Evolutionary conservation across 257 asterid genomes (phyloP), one percentile per base, ranked within the genome.

Genomic region (Lantana camara): DNA sequence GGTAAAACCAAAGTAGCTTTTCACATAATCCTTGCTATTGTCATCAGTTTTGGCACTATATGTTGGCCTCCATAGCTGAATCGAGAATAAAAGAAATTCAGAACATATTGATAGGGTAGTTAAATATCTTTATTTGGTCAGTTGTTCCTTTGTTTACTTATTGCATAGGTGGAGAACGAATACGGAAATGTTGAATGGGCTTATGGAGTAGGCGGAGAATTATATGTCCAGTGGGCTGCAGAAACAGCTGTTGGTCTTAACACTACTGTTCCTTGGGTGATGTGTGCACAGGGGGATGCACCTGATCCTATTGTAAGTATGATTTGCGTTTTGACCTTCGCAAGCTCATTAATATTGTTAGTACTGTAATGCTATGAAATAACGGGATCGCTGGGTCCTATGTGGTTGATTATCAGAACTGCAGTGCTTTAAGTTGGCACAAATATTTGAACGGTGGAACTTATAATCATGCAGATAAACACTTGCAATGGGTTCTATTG

Each of bases 221-320:
- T 66, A 22, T 89, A 89, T 71, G 81, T 86, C 37, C 74, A 83
- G 68, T 89, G 95, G 97, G 91, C 97, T 67, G 97, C 97, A 61
- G 77, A 84, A 84, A 81, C 87, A 47, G 97, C 95, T 55, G 72
- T 86, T 11, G 57, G 69, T 59, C 86, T 89, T 21, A 84, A 86
- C 42, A 89, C 91, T 9, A 65, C 83, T 2, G 93, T 89, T 20
- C 96, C 96, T 12, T 89, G 95, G 96, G 96, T 89, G 74, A 89
- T 86, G 96, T 86, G 95, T 62, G 56, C 63, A 23, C 96, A 86
- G 54, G 66, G 1, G 49, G 91, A 89, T 74, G 96, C 95, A 22
- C 96, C 93, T 5, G 95, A 82, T 73, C 89, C 96, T 30, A 61
- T 89, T 29, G 96, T 86, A 79, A 57, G 89, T 61, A 64, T 68